A percentile compares a stretch with the other conserved stretches of the same genome.
These are phyloP conservation scores for Hyphodiscus hymeniophilus DNA, from an alignment of 495 filamentous ascomycete genomes.

Conservation along the genomic window DNA sequence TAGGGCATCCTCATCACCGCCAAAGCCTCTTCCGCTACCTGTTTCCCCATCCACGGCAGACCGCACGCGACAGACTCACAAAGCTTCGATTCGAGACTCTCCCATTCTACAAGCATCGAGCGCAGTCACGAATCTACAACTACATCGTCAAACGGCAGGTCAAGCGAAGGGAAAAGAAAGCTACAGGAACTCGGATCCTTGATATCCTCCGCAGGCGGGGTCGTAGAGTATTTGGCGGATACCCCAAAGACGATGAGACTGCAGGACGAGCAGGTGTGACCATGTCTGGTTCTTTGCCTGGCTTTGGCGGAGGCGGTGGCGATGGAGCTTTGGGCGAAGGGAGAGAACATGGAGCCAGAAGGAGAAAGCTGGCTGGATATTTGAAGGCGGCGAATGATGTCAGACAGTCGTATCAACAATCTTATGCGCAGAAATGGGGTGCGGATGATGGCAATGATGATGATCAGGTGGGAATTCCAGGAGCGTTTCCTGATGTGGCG, in stretches of 20 bases:
- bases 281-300: conserved; percentile 20
- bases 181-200: conserved; percentile 38
- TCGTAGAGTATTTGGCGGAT: conserved; percentile 29
- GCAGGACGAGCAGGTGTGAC: conserved; percentile 13
- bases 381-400: conserved; percentile 85
- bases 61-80: conserved; percentile 46
- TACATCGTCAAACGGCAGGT: conserved; percentile 60
- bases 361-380: conserved; percentile 78
- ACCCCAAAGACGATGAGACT: conserved; percentile 16
- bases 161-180: conserved; percentile 36
- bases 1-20: conserved; percentile 19
- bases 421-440: conserved; percentile 50
- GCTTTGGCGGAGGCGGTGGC: conserved; percentile 16
- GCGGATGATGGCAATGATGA: conserved; percentile 47
- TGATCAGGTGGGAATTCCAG: conserved; percentile 54
- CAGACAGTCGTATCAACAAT: conserved; percentile 81
- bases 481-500: conserved; percentile 71
- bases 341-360: conserved; percentile 56
- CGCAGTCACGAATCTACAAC: conserved; percentile 67
- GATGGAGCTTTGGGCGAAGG: conserved; percentile 13
- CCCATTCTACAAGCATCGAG: conserved; percentile 54
- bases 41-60: conserved; percentile 17
- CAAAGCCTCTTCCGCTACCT: conserved; percentile 22
- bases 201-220: conserved; percentile 40
- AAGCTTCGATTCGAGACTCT: conserved; percentile 66